These are phyloP conservation scores for Curvularia sp. DNA, from an alignment of 2,329 filamentous ascomycete species.

Conservation along the genomic window DNA sequence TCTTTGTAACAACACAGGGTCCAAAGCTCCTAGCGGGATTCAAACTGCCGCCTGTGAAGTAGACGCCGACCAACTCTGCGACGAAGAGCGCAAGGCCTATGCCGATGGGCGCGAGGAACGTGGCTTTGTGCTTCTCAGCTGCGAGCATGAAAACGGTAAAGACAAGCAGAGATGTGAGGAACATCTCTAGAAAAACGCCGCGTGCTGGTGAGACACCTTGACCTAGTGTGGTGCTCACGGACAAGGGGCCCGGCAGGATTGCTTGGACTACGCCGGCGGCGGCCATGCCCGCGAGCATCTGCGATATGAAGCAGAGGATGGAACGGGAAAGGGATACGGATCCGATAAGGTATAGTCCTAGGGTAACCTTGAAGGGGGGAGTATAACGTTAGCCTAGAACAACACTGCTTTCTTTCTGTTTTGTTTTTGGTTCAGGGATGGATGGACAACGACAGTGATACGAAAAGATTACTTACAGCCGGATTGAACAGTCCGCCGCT, in stretches of 20 bases:
- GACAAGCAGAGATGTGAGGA: slow-evolving; percentile 50
- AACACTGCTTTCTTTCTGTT: neutral
- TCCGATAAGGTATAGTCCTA: slow-evolving; percentile 48
- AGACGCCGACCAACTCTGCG: slow-evolving; percentile 58
- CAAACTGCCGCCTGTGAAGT: slow-evolving; percentile 54
- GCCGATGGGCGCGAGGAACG: slow-evolving; percentile 73
- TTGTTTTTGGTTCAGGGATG: neutral
- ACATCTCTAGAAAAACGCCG: slow-evolving; percentile 53
- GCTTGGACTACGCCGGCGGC: slow-evolving; percentile 46
- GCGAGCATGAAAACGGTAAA: slow-evolving; percentile 66
- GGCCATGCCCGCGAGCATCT: slow-evolving; percentile 50
- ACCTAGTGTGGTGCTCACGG: slow-evolving; percentile 49
- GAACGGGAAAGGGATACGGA: slow-evolving; percentile 38
- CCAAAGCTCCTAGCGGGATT: slow-evolving; percentile 54
- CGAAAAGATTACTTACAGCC: slow-evolving; percentile 43
- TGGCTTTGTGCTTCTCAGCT: slow-evolving; percentile 75
- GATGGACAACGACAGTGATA: neutral
- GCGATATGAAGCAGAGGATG: slow-evolving; percentile 43
- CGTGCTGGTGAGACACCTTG: slow-evolving; percentile 38
- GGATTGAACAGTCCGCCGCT: slow-evolving; percentile 52
- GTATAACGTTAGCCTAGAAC: neutral
- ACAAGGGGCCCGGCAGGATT: slow-evolving; percentile 46
- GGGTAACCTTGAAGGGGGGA: slow-evolving; percentile 37
- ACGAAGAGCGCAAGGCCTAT: slow-evolving; percentile 77
- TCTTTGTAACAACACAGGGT: slow-evolving; percentile 49